A percentile compares a stretch with the other conserved stretches of the same genome.
Conservation (phyloP, 176 grass and related monocot species). For the Chloris gayana region DNA sequence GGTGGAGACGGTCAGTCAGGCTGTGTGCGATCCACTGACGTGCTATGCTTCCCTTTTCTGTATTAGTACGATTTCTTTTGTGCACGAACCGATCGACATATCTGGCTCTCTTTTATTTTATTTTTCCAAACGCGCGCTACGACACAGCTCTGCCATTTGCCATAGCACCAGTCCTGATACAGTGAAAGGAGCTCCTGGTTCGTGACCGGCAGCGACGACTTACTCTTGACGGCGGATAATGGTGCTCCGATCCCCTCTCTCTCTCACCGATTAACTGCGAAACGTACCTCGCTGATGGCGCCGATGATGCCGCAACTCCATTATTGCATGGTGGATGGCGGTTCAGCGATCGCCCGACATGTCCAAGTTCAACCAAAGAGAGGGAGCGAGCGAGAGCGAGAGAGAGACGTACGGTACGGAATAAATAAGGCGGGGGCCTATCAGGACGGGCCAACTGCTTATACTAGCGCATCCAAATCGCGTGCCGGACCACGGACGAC, state of each 20-base stretch:
- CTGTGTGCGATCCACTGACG: background rate
- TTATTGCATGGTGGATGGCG: background rate
- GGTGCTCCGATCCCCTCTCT: background rate
- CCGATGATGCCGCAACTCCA: background rate
- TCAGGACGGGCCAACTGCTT: slow-evolving; percentile 26
- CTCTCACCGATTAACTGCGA: background rate
- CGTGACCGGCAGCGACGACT: background rate
- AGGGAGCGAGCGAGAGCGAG: too few species aligned
- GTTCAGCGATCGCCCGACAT: background rate
- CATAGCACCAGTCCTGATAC: background rate
- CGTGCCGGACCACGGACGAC: background rate
- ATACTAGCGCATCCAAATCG: slow-evolving; percentile 23
- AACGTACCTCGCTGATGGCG: background rate
- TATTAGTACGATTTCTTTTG: too few species aligned
- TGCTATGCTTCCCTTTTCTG: too few species aligned
- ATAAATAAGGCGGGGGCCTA: background rate
- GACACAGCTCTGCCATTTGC: background rate
- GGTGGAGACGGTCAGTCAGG: too few species aligned
- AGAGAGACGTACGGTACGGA: background rate
- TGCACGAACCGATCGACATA: too few species aligned
- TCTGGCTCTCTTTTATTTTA: too few species aligned
- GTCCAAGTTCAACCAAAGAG: background rate
- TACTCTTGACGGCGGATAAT: background rate
- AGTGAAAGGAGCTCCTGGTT: background rate
- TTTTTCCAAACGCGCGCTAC: too few species aligned